Percentiles rank a stretch among this genome's conserved stretches.
Evolutionary conservation across 352 stramenopile species (phyloP).

Genomic region (Globisporangium cylindrosporum): DNA sequence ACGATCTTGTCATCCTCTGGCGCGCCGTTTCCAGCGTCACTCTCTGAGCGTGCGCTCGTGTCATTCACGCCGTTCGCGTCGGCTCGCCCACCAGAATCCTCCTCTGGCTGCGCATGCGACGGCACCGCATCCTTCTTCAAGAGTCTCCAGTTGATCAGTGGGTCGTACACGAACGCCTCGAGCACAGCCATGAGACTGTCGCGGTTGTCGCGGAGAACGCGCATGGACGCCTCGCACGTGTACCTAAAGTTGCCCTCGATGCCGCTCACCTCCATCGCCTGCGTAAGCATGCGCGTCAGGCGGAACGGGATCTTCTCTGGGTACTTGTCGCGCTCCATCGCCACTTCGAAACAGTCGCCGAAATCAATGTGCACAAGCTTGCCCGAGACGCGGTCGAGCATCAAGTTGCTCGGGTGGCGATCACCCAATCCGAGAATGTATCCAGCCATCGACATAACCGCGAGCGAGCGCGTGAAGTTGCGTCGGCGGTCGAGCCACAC

Average conservation of each 20-base stretch:
- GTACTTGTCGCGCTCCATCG: constrained; percentile 99
- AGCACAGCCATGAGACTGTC: constrained; percentile 99
- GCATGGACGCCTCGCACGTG: constrained; percentile 98
- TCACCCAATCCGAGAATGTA: constrained; percentile 99
- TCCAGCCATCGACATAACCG: constrained; percentile 99
- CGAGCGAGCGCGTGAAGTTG: constrained; percentile 98
- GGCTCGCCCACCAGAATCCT: constrained; percentile 18
- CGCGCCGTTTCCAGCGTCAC: constrained; percentile 1
- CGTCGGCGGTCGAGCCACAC: constrained; percentile 98
- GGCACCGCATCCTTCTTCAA: constrained; percentile 85
- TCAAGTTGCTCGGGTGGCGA: constrained; percentile 99
- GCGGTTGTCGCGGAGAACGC: constrained; percentile 97
- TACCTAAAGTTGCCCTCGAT: constrained; percentile 99
- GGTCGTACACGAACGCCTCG: constrained; percentile 99
- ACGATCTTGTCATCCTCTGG: constrained; percentile 32
- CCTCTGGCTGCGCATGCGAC: constrained; percentile 69
- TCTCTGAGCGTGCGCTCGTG: neutral
- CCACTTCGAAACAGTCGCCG: constrained; percentile 98
- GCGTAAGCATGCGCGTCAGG: constrained; percentile 98
- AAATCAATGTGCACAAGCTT: constrained; percentile 99
- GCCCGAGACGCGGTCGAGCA: constrained; percentile 99
- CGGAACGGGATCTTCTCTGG: constrained; percentile 99
- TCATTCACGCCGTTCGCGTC: constrained; percentile 12
- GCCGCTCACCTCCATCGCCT: constrained; percentile 99
- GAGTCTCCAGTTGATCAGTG: constrained; percentile 98